Conservation (phyloP, 179 eudicot genomes). For the Silene noctiflora region DNA sequence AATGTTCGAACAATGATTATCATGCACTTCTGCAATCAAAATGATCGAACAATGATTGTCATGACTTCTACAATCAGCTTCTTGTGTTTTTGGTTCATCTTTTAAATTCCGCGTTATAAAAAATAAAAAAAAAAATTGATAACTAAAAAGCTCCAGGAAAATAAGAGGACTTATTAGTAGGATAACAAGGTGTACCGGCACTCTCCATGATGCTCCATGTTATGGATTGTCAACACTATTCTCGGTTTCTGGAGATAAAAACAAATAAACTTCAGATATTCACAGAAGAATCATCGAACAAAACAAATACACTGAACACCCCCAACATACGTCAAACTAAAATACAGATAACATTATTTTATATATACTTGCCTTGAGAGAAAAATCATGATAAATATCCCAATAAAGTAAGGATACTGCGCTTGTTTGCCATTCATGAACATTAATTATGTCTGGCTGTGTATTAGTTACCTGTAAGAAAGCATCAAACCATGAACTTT, state of each 20-base stretch:
- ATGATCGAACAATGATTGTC: background rate
- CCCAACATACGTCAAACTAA: background rate
- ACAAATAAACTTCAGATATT: constrained; percentile 20
- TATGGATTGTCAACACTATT: constrained; percentile 84
- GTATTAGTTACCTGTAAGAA: constrained; percentile 58
- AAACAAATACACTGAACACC: background rate
- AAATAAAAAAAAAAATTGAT: background rate
- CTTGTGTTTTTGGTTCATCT: constrained; percentile 1
- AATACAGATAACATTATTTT: background rate
- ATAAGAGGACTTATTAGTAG: background rate
- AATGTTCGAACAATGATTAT: background rate
- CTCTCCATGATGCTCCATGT: constrained; percentile 93
- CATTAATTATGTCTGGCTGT: constrained; percentile 83
- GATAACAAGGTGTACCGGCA: constrained; percentile 49
- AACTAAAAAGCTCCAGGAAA: background rate
- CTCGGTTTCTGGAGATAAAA: constrained; percentile 60
- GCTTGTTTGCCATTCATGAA: constrained; percentile 93
- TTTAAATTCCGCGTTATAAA: background rate
- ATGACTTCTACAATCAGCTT: background rate
- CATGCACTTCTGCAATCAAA: background rate
- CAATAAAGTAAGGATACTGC: constrained; percentile 74
- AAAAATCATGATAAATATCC: constrained; percentile 77
- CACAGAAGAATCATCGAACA: background rate
- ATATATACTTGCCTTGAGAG: constrained; percentile 56
- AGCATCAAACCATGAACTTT: background rate